Percentiles rank a stretch among this genome's conserved stretches.
phyloP scores from a whole-genome alignment of 1,139 yeast species.

The Diutina pseudorugosa region DNA sequence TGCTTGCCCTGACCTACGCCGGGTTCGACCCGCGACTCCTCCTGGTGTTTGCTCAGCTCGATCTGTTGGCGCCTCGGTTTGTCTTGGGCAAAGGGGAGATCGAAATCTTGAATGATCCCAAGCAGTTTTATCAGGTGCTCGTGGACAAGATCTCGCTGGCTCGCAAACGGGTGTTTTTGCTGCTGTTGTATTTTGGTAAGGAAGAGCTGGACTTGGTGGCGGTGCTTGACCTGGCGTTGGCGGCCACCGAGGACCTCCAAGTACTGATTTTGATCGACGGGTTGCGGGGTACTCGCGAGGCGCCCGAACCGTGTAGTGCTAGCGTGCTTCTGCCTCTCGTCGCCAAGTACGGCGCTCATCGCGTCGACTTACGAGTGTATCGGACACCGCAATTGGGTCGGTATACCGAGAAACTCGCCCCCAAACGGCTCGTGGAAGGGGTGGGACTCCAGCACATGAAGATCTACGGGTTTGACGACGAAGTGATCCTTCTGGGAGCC shows the following conservation, averaged over 20 bases:
- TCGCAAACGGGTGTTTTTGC: conserved; percentile 56
- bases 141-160: conserved; percentile 43
- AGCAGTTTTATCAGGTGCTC: conserved; percentile 52
- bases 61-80: conserved; percentile 61
- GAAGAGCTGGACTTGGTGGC: conserved; percentile 61
- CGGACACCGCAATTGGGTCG: conserved; percentile 85
- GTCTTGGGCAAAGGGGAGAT: conserved; percentile 48
- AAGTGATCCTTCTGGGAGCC: conserved; percentile 82
- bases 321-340: conserved; percentile 58
- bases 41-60: conserved; percentile 40
- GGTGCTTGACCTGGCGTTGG: conserved; percentile 48
- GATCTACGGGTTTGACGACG: conserved; percentile 88
- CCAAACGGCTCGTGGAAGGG: conserved; percentile 82
- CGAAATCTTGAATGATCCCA: conserved; percentile 53
- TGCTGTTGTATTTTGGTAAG: conserved; percentile 82
- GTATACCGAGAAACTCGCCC: conserved; percentile 49
- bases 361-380: conserved; percentile 75
- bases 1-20: neutral
- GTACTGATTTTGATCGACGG: conserved; percentile 78
- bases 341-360: conserved; percentile 45
- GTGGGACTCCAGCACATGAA: conserved; percentile 96
- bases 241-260: conserved; percentile 43
- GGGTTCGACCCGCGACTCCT: conserved; percentile 2
- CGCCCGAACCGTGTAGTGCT: conserved; percentile 70
- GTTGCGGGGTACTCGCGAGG: conserved; percentile 85